Conservation (phyloP, 768 basidiomycete species). For the Chalciporus chontae region DNA sequence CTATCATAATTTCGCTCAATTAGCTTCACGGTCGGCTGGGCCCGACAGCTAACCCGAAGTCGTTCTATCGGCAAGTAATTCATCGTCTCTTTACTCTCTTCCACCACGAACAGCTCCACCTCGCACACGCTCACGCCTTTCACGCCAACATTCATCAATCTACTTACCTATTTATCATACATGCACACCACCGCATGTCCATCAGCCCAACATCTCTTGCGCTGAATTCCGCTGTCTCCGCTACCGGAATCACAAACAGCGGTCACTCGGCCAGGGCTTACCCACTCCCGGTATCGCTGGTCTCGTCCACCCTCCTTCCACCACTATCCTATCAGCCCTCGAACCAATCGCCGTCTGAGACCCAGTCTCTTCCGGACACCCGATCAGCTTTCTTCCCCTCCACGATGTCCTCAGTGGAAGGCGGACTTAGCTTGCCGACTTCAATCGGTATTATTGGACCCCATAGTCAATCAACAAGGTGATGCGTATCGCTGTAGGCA, state of each 20-base stretch:
- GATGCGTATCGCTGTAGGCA: background rate
- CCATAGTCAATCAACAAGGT: constrained; percentile 12
- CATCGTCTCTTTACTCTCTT: constrained; percentile 12
- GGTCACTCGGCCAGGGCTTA: constrained; percentile 4
- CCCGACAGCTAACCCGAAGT: background rate
- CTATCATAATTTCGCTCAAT: constrained; percentile 9
- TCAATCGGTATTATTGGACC: background rate
- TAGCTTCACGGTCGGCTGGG: background rate
- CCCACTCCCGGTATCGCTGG: constrained; percentile 12
- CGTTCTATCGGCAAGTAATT: constrained; percentile 7
- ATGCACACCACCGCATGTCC: constrained; percentile 30
- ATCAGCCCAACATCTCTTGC: constrained; percentile 17
- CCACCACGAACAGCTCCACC: constrained; percentile 12
- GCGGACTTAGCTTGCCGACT: background rate
- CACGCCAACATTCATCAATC: constrained; percentile 17
- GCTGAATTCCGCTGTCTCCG: constrained; percentile 13
- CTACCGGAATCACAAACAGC: constrained; percentile 9
- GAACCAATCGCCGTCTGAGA: constrained; percentile 1
- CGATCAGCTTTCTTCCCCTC: background rate
- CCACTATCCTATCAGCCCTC: background rate
- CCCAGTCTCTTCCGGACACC: background rate
- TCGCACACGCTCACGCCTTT: constrained; percentile 21
- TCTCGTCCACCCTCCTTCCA: constrained; percentile 17
- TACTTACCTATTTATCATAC: constrained; percentile 20
- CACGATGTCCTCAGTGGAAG: constrained; percentile 4